phyloP scores from a whole-genome alignment of 768 basidiomycete species.

The Macrolepiota albuminosa region DNA sequence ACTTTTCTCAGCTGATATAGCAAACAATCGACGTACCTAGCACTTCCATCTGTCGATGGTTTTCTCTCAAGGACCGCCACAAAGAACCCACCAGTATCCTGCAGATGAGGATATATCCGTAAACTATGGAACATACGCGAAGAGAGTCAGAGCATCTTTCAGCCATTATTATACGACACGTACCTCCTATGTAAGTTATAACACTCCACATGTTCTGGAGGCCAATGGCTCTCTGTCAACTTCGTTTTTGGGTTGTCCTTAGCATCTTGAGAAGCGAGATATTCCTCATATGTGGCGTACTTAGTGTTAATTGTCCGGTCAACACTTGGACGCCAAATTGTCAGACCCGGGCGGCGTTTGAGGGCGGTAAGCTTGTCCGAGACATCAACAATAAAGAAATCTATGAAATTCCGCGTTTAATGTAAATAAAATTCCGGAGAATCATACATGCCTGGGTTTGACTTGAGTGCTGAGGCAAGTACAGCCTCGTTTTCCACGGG shows the following conservation, averaged over 20 bases:
- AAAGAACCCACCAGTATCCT: constrained; percentile 97
- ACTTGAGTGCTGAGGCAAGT: constrained; percentile 74
- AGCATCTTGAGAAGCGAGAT: constrained; percentile 43
- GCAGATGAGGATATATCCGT: constrained; percentile 90
- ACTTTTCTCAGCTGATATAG: not conserved
- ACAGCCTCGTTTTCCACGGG: constrained; percentile 98
- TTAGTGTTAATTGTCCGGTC: constrained; percentile 46
- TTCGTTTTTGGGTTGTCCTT: constrained; percentile 55
- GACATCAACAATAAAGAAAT: constrained; percentile 78
- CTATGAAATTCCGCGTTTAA: constrained; percentile 25
- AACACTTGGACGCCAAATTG: constrained; percentile 71
- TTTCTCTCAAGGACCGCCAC: constrained; percentile 80
- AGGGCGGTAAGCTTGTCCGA: constrained; percentile 69
- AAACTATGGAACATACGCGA: constrained; percentile 41
- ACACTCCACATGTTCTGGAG: constrained; percentile 56
- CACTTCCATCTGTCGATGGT: not conserved
- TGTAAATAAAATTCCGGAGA: not conserved
- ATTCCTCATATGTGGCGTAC: constrained; percentile 59
- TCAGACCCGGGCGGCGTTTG: constrained; percentile 69
- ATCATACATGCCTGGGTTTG: constrained; percentile 51
- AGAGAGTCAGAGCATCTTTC: not conserved
- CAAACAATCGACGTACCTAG: constrained; percentile 14
- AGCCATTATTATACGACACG: not conserved
- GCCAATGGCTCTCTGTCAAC: constrained; percentile 75
- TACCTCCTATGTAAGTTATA: constrained; percentile 74